phyloP scores from a whole-genome alignment of 2,329 filamentous ascomycete species.

The Hortaea werneckii region DNA sequence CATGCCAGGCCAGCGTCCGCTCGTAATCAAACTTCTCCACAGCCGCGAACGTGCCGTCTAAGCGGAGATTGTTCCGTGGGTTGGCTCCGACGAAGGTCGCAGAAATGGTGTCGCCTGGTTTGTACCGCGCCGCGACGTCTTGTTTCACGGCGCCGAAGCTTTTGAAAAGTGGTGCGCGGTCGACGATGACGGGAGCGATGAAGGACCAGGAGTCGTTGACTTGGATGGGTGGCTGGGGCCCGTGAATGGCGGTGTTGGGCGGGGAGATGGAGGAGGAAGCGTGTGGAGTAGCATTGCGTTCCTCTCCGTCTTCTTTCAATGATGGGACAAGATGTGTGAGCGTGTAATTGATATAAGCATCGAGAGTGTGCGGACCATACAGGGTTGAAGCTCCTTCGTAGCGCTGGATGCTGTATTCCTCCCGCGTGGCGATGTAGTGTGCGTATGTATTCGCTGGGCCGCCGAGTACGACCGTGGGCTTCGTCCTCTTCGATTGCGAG shows the following conservation, averaged over 20 bases:
- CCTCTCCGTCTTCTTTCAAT: conserved; percentile 3
- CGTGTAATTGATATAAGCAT: conserved; percentile 80
- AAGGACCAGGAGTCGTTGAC: conserved; percentile 65
- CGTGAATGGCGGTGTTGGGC: conserved; percentile 34
- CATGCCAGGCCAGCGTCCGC: conserved; percentile 45
- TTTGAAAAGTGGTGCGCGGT: conserved; percentile 55
- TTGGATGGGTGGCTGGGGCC: conserved; percentile 66
- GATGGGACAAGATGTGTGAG: conserved; percentile 40
- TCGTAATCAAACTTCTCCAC: conserved; percentile 53
- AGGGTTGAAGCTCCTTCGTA: conserved; percentile 94
- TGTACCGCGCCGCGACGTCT: conserved; percentile 41
- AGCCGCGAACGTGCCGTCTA: conserved; percentile 66
- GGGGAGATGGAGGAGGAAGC: conserved; percentile 2
- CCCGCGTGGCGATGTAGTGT: conserved; percentile 67
- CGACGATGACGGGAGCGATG: conserved; percentile 68
- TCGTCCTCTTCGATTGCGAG: conserved; percentile 1
- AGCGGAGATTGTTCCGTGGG: conserved; percentile 74
- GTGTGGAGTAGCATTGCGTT: conserved; percentile 5
- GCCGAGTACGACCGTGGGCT: conserved; percentile 70
- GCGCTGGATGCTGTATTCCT: conserved; percentile 74
- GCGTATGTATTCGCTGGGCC: conserved; percentile 87
- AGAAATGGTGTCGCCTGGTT: conserved; percentile 50
- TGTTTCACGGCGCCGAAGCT: conserved; percentile 58
- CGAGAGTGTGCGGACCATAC: conserved; percentile 70
- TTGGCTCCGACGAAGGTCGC: conserved; percentile 77